Evolutionary conservation across 129 eudicot genomes (phyloP), one percentile per base, ranked within the genome.

Genomic region (Centaurea solstitialis): DNA sequence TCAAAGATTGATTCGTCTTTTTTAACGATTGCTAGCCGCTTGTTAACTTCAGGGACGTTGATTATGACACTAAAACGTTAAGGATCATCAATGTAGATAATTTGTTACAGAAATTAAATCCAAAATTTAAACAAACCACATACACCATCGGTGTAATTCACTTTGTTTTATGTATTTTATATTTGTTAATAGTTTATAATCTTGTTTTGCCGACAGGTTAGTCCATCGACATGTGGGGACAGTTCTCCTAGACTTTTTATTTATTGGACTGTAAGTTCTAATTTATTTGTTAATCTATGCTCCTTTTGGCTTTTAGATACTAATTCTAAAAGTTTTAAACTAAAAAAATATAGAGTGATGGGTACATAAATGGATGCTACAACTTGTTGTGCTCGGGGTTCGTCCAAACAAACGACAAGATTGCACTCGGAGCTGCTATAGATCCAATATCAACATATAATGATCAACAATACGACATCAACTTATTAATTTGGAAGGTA

Each of bases 401-500:
- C 22, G 59, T 71, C 30, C 75, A 71, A 71, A 71, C 75, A 12
- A 38, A 11, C 18, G 12, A 39, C 18, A 6, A 71, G 33, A 9
- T 71, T 5, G 45, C 57, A 20, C 75, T 71, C 9, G 75, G 75
- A 38, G 75, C 57, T 71, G 24, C 59, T 39, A 9, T 71, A 37
- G 24, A 7, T 20, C 30, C 57, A 9, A 6, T 38, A 39, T 71
- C 75, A 39, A 39, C 59, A 12, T 71, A 71, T 9, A 39, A 71
- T 39, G 33, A 8, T 71, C 15, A 22, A 20, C 75, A 71, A 12
- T 71, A n/a, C 9, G 57, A 71, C 6, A 38, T 71, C 50, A 18
- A n/a, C 59, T 5, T 71, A 20, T 20, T 71, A 71, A 71, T 71
- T 1, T 71, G 75, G 75, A 71, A 71, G 75, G 75, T 71, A 38